Evolutionary conservation across 2,329 filamentous ascomycete genomes (phyloP), one percentile per base, ranked within the genome.

Genomic region (Bipolaris sorokiniana): DNA sequence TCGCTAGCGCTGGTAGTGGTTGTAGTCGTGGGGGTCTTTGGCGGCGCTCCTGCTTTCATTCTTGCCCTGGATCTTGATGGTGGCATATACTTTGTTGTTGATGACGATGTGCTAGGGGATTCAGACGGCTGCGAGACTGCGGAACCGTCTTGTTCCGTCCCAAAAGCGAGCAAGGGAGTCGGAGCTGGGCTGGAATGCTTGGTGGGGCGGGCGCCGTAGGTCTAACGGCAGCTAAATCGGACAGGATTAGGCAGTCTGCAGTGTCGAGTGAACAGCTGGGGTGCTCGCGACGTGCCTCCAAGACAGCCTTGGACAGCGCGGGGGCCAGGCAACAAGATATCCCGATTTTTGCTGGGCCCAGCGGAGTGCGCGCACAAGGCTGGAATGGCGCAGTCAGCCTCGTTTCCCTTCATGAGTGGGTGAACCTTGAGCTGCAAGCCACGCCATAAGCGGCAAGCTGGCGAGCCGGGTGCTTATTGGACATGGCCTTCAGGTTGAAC

Each of bases 301-400:
- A 59, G 67, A 61, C 61, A 64, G 64, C 63, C 66, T 65, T 64
- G 59, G 62, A 44, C 59, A 65, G 63, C 63, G 67, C 61, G 72
- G 69, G 70, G 44, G 57, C 63, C 62, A 69, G 63, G 65, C 64
- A 72, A 72, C 72, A 73, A 75, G 72, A 70, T 69, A 68, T 68
- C 62, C 63, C 62, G 70, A 71, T 65, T 69, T 70, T 72, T 58
- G 66, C 68, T 69, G 66, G 61, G 58, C 44, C 47, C 61, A 59
- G 65, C 62, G 60, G 64, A 67, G 67, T 65, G 71, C 42, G 41
- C 67, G 68, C 61, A 71, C 74, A 71, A 74, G 72, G 71, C 71
- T 74, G 72, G 69, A 70, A 57, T 54, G 64, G 65, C 67, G 66
- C 63, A 71, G 69, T 74, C 72, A 76, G 73, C 73, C 73, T 76